These are phyloP conservation scores for Podila epigama DNA, from an alignment of 192 early-diverging fungal species.

Conservation along the genomic window DNA sequence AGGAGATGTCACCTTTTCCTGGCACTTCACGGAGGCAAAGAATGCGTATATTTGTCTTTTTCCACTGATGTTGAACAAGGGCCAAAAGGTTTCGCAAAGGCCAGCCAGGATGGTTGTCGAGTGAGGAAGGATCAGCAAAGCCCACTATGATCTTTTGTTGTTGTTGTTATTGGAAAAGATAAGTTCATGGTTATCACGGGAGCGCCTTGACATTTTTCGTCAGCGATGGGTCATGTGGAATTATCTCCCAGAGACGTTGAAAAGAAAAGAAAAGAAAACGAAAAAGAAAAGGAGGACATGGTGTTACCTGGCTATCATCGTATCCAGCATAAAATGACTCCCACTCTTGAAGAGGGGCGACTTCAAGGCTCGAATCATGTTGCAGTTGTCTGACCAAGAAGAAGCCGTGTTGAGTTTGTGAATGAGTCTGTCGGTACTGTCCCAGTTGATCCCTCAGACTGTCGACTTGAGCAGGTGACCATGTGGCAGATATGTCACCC, in stretches of 20 bases:
- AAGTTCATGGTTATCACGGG: no score
- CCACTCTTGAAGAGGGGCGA: constrained; percentile 62
- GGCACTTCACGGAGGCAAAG: constrained; percentile 71
- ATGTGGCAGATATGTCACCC: constrained; percentile 28
- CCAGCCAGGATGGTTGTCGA: constrained; percentile 86
- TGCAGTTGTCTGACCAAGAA: constrained; percentile 37
- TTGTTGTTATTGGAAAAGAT: not conserved
- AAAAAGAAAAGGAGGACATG: not conserved
- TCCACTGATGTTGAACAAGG: constrained; percentile 61
- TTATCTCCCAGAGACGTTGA: not conserved
- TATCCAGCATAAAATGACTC: constrained; percentile 56
- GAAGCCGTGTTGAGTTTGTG: constrained; percentile 36
- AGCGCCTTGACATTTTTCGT: no score
- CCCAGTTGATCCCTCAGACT: constrained; percentile 9
- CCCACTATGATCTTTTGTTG: constrained; percentile 63
- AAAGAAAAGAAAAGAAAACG: not conserved
- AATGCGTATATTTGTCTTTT: constrained; percentile 58
- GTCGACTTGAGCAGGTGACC: constrained; percentile 8
- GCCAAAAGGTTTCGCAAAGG: constrained; percentile 90
- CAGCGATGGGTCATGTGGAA: no score
- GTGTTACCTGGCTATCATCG: constrained; percentile 32
- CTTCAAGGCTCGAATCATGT: not conserved
- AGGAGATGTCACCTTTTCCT: constrained; percentile 50
- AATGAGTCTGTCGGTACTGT: constrained; percentile 13
- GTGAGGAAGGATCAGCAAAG: constrained; percentile 88